Conservation (phyloP, 306 rosid species). For the Citrullus mucosospermus region DNA sequence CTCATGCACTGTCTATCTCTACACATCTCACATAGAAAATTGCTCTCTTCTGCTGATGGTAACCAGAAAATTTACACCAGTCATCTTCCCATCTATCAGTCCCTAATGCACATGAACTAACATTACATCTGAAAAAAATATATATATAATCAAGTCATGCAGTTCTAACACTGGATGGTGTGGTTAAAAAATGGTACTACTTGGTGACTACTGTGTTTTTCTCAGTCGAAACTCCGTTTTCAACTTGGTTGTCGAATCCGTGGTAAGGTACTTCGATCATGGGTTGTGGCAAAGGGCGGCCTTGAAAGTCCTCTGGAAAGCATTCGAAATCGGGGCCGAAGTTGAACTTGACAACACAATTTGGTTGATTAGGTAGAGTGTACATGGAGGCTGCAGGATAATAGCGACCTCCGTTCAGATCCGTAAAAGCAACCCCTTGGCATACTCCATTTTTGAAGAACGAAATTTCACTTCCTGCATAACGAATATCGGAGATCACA, state of each 20-base stretch:
- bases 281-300: constrained; percentile 57
- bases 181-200: not conserved
- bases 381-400: constrained; percentile 96
- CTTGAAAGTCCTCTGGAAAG: constrained; percentile 56
- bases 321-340: constrained; percentile 81
- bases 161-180: not conserved
- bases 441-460: constrained; percentile 83
- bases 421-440: constrained; percentile 87
- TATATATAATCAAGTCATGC: not conserved
- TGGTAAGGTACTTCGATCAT: constrained; percentile 83
- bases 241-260: constrained; percentile 54
- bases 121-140: too few relatives aligned
- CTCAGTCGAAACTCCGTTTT: constrained; percentile 52
- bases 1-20: not conserved
- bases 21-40: not conserved
- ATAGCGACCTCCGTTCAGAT: constrained; percentile 79
- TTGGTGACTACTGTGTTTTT: constrained; percentile 25
- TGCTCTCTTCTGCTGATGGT: constrained; percentile 2
- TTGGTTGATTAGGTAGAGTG: constrained; percentile 82
- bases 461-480: constrained; percentile 85
- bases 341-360: constrained; percentile 85
- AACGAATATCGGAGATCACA: not conserved
- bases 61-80: not conserved
- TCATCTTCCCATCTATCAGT: not conserved
- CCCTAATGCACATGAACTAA: not conserved